Evolutionary conservation across 768 basidiomycete genomes (phyloP).

Genomic region (Tulasnella sp.): DNA sequence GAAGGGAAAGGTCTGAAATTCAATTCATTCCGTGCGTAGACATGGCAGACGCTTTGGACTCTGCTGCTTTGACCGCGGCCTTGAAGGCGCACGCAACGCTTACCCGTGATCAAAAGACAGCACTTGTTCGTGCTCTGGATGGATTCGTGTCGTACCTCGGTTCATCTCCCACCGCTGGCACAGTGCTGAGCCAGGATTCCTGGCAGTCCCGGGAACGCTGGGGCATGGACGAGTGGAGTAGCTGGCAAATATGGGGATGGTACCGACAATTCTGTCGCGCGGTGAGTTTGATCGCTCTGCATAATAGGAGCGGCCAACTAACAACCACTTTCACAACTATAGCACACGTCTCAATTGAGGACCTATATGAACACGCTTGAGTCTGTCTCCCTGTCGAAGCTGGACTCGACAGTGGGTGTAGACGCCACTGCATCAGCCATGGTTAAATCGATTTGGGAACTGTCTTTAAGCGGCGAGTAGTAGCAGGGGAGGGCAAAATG

Average conservation of each 20-base stretch:
- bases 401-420: not conserved
- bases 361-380: constrained; percentile 62
- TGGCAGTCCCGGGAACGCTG: constrained; percentile 65
- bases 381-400: constrained; percentile 50
- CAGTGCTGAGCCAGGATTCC: constrained; percentile 48
- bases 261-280: constrained; percentile 77
- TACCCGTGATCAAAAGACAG: constrained; percentile 65
- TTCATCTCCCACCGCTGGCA: constrained; percentile 39
- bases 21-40: constrained; percentile 33
- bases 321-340: not conserved
- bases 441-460: constrained; percentile 12
- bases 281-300: constrained; percentile 35
- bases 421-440: constrained; percentile 1
- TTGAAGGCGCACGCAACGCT: constrained; percentile 66
- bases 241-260: constrained; percentile 88
- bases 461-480: constrained; percentile 13
- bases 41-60: constrained; percentile 35
- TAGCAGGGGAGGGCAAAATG: not conserved
- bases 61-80: constrained; percentile 56
- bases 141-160: constrained; percentile 61
- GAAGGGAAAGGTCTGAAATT: constrained; percentile 17
- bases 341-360: constrained; percentile 75
- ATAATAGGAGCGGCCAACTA: not conserved
- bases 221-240: constrained; percentile 66
- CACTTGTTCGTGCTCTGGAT: constrained; percentile 59